Conservation (phyloP, 1,139 yeast genomes). For the Candida tropicalis region DNA sequence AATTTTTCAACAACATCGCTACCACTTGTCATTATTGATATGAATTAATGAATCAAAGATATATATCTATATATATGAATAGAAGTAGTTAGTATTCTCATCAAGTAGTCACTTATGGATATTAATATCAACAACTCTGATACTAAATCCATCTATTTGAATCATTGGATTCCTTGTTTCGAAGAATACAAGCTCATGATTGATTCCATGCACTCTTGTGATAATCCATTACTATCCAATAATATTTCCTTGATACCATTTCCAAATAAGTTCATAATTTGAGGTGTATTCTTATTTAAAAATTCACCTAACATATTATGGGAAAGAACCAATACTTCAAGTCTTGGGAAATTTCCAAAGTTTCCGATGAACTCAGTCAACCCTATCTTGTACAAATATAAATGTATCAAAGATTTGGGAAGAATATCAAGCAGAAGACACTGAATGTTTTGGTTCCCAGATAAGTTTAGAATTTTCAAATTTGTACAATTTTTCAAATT, state of each 20-base stretch:
- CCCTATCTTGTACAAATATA: not conserved
- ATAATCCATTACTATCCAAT: not conserved
- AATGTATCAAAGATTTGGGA: not conserved
- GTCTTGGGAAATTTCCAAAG: not conserved
- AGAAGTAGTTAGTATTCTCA: no score
- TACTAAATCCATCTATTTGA: no score
- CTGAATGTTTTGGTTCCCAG: not conserved
- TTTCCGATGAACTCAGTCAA: not conserved
- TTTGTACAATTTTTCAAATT: not conserved
- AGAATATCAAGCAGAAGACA: not conserved
- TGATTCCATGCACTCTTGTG: not conserved
- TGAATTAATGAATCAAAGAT: no score
- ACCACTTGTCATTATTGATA: no score
- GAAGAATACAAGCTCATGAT: no score
- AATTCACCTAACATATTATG: not conserved
- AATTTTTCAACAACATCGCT: no score
- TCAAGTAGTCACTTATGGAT: no score
- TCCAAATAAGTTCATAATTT: not conserved
- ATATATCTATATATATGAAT: no score
- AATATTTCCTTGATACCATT: not conserved
- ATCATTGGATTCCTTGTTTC: no score
- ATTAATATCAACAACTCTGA: no score
- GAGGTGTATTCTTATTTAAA: not conserved
- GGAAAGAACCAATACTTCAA: not conserved
- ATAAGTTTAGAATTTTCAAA: not conserved